Evolutionary conservation across 768 basidiomycete genomes (phyloP).

Genomic region (Rhodotorula kratochvilovae): DNA sequence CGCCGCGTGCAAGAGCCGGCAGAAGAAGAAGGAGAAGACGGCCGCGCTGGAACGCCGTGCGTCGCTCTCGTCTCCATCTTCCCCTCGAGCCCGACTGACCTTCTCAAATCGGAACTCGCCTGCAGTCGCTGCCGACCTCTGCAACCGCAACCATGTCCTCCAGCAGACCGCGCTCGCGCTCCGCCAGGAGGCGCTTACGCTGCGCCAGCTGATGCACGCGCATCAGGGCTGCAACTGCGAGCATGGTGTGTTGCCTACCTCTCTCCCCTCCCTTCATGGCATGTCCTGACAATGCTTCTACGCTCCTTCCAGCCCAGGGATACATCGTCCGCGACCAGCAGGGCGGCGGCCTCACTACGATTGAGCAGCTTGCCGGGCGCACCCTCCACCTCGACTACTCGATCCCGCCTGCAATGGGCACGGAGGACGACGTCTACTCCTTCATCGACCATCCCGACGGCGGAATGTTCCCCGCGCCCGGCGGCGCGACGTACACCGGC

Average conservation of each 20-base stretch:
- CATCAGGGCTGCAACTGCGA: slow-evolving; percentile 34
- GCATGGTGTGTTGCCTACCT: slow-evolving; percentile 7
- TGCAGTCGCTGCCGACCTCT: slow-evolving; percentile 26
- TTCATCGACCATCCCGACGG: slow-evolving; percentile 19
- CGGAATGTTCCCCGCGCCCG: neutral
- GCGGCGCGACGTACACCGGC: neutral
- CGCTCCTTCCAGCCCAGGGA: slow-evolving; percentile 17
- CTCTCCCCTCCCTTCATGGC: too few species aligned
- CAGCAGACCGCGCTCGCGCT: slow-evolving; percentile 31
- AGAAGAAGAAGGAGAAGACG: slow-evolving; percentile 42
- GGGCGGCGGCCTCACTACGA: slow-evolving; percentile 33
- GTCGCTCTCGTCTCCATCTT: neutral
- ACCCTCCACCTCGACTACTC: slow-evolving; percentile 36
- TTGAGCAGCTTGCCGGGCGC: slow-evolving; percentile 34
- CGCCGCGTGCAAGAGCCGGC: slow-evolving; percentile 40
- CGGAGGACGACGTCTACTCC: slow-evolving; percentile 31
- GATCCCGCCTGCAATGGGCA: slow-evolving; percentile 25
- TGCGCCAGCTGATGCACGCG: slow-evolving; percentile 26
- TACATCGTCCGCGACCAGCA: slow-evolving; percentile 29
- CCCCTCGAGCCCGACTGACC: too few species aligned
- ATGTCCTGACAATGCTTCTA: neutral
- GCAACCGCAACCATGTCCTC: slow-evolving; percentile 26
- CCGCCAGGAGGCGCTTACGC: slow-evolving; percentile 27
- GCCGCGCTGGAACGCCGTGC: slow-evolving; percentile 30
- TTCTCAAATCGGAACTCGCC: too few species aligned